These are phyloP conservation scores for Psophocarpus tetragonolobus DNA, from an alignment of 306 rosid species.

Conservation along the genomic window DNA sequence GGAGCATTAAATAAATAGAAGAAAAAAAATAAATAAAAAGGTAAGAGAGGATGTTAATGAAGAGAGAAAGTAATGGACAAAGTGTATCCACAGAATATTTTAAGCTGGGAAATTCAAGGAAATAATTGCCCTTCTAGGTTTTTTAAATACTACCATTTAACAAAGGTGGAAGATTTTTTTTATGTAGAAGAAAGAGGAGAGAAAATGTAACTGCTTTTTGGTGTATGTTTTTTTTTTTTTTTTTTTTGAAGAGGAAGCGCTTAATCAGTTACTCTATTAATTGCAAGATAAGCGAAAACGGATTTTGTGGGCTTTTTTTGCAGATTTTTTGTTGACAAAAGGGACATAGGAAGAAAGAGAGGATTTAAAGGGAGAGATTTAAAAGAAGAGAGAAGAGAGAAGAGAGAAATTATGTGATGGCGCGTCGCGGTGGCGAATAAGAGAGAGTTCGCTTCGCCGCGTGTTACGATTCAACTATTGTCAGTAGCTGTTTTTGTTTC, in stretches of 20 bases:
- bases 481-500: background rate
- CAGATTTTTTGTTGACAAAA: background rate
- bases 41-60: background rate
- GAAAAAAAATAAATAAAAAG: background rate
- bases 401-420: background rate
- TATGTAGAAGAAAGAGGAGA: background rate
- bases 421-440: slow-evolving; percentile 40
- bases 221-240: background rate
- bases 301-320: background rate
- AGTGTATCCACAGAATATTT: slow-evolving; percentile 9
- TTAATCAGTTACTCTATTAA: slow-evolving; percentile 21
- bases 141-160: slow-evolving; percentile 5
- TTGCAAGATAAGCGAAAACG: slow-evolving; percentile 7
- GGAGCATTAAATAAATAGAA: no score
- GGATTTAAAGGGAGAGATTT: background rate
- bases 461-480: slow-evolving; percentile 48
- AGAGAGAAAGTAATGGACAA: background rate
- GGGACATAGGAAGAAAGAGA: background rate
- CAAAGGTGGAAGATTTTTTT: slow-evolving; percentile 15
- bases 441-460: slow-evolving; percentile 58
- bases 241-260: background rate
- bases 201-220: slow-evolving; percentile 17
- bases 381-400: background rate
- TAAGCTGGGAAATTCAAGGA: background rate
- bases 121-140: background rate